Percentiles rank a stretch among this genome's conserved stretches.
Evolutionary conservation across 495 filamentous ascomycete genomes (phyloP).

Genomic region (Penicillium diatomitis): DNA sequence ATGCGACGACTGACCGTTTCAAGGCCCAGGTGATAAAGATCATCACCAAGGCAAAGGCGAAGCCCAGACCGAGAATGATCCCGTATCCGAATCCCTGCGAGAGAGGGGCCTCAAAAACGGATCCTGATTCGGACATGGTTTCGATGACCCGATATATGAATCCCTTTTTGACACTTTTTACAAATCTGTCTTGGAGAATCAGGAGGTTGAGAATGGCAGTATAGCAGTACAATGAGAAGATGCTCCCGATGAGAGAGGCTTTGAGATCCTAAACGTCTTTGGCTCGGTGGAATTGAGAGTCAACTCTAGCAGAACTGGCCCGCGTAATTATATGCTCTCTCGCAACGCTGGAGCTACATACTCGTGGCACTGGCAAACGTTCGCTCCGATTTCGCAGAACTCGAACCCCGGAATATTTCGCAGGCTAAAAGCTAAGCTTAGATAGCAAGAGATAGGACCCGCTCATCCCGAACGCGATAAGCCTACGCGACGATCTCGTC

Average conservation of each 20-base stretch:
- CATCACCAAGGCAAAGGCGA: conserved; percentile 71
- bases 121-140: conserved; percentile 3
- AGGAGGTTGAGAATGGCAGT: too few relatives aligned
- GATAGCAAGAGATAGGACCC: conserved; percentile 10
- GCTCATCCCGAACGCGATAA: conserved; percentile 7
- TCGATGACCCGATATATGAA: not conserved
- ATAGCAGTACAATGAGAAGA: too few relatives aligned
- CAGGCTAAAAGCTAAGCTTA: conserved; percentile 9
- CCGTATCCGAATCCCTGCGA: conserved; percentile 71
- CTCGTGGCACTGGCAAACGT: not conserved
- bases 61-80: conserved; percentile 68
- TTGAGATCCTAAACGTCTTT: too few relatives aligned
- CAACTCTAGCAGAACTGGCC: not conserved
- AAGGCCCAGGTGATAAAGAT: conserved; percentile 73
- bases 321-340: not conserved
- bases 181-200: too few relatives aligned
- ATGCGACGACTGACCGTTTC: conserved; percentile 39
- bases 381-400: conserved; percentile 8
- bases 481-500: not conserved
- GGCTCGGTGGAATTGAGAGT: too few relatives aligned
- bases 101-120: conserved; percentile 45
- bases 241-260: too few relatives aligned
- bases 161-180: not conserved
- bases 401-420: conserved; percentile 2
- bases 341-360: not conserved